A percentile compares a stretch with the other conserved stretches of the same genome.
Conservation (phyloP, 2,329 filamentous ascomycete genomes). For the Sporothrix globosa region DNA sequence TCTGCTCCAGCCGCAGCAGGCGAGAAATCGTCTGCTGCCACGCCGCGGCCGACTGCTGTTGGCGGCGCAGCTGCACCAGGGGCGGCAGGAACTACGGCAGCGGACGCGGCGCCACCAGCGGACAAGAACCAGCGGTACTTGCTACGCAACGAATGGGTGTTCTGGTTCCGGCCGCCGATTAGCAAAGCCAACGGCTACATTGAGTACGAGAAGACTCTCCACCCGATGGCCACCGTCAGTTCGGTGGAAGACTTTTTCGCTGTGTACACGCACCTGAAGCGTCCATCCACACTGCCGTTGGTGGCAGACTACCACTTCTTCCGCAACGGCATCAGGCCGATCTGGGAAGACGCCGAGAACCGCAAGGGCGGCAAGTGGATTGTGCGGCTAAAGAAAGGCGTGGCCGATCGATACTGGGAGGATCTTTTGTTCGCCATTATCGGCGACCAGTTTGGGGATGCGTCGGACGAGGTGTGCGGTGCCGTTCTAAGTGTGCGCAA, state of each 20-base stretch:
- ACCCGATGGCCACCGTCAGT: conserved; percentile 78
- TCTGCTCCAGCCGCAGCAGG: conserved; percentile 47
- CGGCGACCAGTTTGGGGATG: conserved; percentile 91
- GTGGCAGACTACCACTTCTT: conserved; percentile 99
- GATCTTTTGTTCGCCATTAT: conserved; percentile 87
- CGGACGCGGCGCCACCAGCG: conserved; percentile 43
- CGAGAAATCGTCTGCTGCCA: conserved; percentile 65
- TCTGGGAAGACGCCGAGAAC: conserved; percentile 99
- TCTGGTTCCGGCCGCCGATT: conserved; percentile 96
- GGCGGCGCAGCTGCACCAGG: conserved; percentile 45
- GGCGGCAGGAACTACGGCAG: conserved; percentile 37
- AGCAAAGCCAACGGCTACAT: conserved; percentile 85
- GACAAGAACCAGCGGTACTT: conserved; percentile 52
- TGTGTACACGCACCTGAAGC: conserved; percentile 85
- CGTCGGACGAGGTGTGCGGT: conserved; percentile 90
- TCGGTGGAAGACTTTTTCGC: conserved; percentile 90
- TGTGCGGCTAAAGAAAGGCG: conserved; percentile 93
- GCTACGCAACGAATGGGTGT: conserved; percentile 87
- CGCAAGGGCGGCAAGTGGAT: conserved; percentile 97
- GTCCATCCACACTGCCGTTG: conserved; percentile 81
- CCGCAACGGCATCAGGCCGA: conserved; percentile 91
- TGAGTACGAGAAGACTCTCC: conserved; percentile 96
- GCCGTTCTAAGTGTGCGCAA: conserved; percentile 92
- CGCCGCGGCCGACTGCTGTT: conserved; percentile 45
- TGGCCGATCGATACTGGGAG: conserved; percentile 96